Base-by-base conservation (phyloP, 441 rosid species). In the Bocquillonia castaneifolia region DNA sequence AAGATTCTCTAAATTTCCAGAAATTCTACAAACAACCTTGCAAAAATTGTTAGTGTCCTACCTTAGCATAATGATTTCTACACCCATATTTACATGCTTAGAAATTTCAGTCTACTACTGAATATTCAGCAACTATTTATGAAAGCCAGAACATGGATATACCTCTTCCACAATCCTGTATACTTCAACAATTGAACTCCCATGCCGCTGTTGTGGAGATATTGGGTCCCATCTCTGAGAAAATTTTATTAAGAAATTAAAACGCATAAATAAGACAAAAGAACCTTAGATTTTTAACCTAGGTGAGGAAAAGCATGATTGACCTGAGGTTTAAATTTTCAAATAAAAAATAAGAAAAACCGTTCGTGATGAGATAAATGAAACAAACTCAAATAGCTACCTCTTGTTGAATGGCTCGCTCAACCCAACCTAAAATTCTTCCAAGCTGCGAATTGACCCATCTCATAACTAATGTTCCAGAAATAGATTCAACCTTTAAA, bases 121-220 rank as follows among this genome's bases (percentile, higher is more conserved):
- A 9, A 45, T n/a, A 45, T 28, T 28, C 36, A 62, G 53, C 42
- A 26, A 62, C 52, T 14, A 62, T 42, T 42, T 56, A 17, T 56
- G 10, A 31, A 44, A 62, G 9, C 7, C 32, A 6, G 42, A 29
- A 42, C 23, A 48, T 17, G 14, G 34, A 54, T 79, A 66, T 79
- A 89, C 99, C 99, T 95, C 99, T 83, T 95, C 99, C 37, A 90
- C 90, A 29, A 95, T 95, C 81, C 98, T 82, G 70, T 87, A 92
- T 67, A 92, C 97, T 85, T 95, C 99, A 58, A 95, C 94, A 70
- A 92, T 86, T 67, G 99, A 95, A 83, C 84, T 88, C 63, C 93
- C 99, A 83, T 92, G 95, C 71, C 95, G 88, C 78, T 86, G 96
- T 70, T 95, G 98, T 74, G 98, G 89, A 67, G 99, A 95, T 74